Evolutionary conservation across 2,329 filamentous ascomycete genomes (phyloP), one percentile per base, ranked within the genome.

Genomic region (Fusarium udum): DNA sequence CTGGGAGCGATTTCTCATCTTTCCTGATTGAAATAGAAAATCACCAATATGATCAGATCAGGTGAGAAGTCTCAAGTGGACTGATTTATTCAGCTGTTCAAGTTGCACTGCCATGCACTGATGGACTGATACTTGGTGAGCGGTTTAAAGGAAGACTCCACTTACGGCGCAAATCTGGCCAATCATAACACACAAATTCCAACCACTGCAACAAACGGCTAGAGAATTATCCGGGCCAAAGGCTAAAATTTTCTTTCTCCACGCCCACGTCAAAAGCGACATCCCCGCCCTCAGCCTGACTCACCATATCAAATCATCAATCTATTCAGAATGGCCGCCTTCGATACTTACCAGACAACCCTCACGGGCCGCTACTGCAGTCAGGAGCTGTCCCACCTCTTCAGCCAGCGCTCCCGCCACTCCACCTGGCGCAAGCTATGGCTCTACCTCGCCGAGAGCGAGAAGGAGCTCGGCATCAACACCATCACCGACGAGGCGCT

Each of bases 381-480:
- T 40, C 42, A 67, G 52, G 64, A 67, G 62, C 34, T 67, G 45
- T 66, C 62, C 11, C 64, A 67, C n/a, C 62, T 67, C 26, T 67
- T 67, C 62, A 67, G 64, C 20, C 64, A 66, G 31, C 63, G 64
- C 34, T 62, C 71, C 24, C 57, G 74, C 26, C 51, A 64, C 39
- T 72, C 64, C 6, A 74, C 68, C 39, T 75, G 74, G 73, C 62
- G 72, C 11, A 65, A 75, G 61, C 60, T 73, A 13, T 75, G 73
- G 67, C 48, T 64, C 9, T 52, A 61, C 31, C 73, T 73, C 22
- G 73, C 67, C 16, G 72, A 75, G 53, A 39, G 48, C 34, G 72
- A 75, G 67, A 61, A 61, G 62, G 64, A 75, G 60, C 51, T 75
- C 9, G 60, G 73, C 24, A 75, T 73, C 22, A 52, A 53, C 31